A percentile compares a stretch with the other conserved stretches of the same genome.
These are phyloP conservation scores for Euphorbia schlechtendalii DNA, from an alignment of 441 rosid genomes.

Conservation along the genomic window DNA sequence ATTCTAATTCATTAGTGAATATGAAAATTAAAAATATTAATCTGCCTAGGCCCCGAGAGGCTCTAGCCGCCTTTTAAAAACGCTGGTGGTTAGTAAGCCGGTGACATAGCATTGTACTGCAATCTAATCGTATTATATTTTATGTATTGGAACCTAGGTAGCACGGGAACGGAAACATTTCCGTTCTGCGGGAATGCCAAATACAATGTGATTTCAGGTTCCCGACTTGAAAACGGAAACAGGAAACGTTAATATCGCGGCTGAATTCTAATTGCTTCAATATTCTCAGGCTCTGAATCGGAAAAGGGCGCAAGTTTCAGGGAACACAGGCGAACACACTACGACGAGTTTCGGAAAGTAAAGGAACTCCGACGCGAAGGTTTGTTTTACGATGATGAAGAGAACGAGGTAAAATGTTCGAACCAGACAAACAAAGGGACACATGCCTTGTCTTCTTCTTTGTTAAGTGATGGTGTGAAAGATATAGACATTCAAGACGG, in stretches of 20 bases:
- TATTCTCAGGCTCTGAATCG: conserved; percentile 36
- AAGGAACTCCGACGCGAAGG: conserved; percentile 70
- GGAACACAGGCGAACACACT: conserved; percentile 82
- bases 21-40: too few relatives aligned
- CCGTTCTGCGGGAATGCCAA: too few relatives aligned
- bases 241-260: conserved; percentile 6
- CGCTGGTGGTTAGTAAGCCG: too few relatives aligned
- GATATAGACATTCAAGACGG: conserved; percentile 38
- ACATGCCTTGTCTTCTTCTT: conserved; percentile 36
- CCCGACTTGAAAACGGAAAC: too few relatives aligned
- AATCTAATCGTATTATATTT: too few relatives aligned
- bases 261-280: background rate
- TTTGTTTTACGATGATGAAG: conserved; percentile 57
- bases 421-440: conserved; percentile 20
- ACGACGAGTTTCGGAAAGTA: conserved; percentile 79
- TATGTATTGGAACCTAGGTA: too few relatives aligned
- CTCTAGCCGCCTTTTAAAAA: too few relatives aligned
- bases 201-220: too few relatives aligned
- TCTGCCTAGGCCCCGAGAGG: too few relatives aligned
- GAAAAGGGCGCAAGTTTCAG: conserved; percentile 46
- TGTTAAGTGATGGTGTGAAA: conserved; percentile 36
- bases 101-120: too few relatives aligned
- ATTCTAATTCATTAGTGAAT: too few relatives aligned
- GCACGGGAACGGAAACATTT: too few relatives aligned
- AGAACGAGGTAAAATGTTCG: conserved; percentile 32